Base-by-base conservation (phyloP, 352 stramenopile genomes). In the Aphanomyces astaci region DNA sequence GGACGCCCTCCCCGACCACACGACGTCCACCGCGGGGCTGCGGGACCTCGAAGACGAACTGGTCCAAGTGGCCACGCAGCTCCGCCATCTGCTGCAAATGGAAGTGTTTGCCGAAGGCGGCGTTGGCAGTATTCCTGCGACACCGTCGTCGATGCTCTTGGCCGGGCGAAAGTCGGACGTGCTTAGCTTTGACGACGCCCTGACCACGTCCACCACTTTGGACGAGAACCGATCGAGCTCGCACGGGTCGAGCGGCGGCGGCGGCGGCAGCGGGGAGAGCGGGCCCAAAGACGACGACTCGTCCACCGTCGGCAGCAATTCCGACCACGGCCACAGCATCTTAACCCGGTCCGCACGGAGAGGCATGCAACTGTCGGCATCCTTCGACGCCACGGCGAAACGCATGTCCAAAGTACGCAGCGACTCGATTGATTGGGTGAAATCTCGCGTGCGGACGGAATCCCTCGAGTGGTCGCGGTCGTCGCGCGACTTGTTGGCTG, bases 401-500 rank as follows among this genome's bases (percentile, higher is more conserved):
- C 56, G 22, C 33, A 59, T 68, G 31, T 68, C 62, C 30, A 68
- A 68, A 27, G 49, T 59, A 5, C 62, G 62, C 10, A 59, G 39
- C n/a, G 62, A 68, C 32, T 68, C 62, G 33, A 56, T 68, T 25
- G 62, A 68, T 45, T 68, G 62, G 62, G 62, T 68, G 19, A 59
- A 59, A 30, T 59, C 51, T 9, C 51, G 51, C 51, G 51, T 59
- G 22, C 51, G 51, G 13, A 59, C 19, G 9, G 51, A 59, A 33
- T 59, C 51, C 5, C 1, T 59, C 4, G 51, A 59, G 11, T 59
- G 51, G 51, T 7, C 5, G 5, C 22, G 30, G 30, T 59, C 51
- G 51, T 59, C 51, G 51, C 30, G 19, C 22, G 45, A 27, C 56
- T 52, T 30, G 32, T 33, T n/a, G 31, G 31, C n/a, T 1, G 62